Base-by-base conservation (phyloP, 345 rosid genomes). In the Dimocarpus longan region DNA sequence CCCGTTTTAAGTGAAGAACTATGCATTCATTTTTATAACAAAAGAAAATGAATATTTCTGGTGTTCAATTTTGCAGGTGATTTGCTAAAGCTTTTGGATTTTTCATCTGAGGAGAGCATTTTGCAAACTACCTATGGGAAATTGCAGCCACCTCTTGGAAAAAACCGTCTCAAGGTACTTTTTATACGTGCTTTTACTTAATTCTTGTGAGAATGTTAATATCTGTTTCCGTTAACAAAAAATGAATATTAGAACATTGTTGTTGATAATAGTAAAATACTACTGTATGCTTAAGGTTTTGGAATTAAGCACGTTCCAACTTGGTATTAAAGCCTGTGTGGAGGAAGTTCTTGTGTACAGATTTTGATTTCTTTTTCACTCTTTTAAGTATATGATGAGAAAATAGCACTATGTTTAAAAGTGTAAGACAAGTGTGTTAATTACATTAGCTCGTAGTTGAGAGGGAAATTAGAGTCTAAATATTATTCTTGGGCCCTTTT, bases 61-160 rank as follows among this genome's bases (percentile, higher is more conserved):
- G 48, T 75, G 72, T 62, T 73, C 66, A 78, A 44, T 44, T 50
- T 26, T 85, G 87, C 93, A 95, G 98, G 96, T 85, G 86, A 89
- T 80, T 84, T 95, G 74, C 88, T 95, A 70, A 86, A 86, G 89
- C 98, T 95, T 66, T 88, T 95, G 89, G 92, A 91, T 73, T 85
- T 91, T 78, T 87, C 93, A 24, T 85, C 91, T 78, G 79, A 85
- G 59, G 97, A 91, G 86, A 82, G 71, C 78, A 66, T 82, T 79
- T 82, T 93, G 78, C 76, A 87, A 40, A 95, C 98, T 73, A 93
- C 98, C 1, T 95, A 91, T 80, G 98, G 98, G 52, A 92, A 90
- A 85, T 81, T 95, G 85, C 98, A 91, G 83, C 98, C 98, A 73
- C 98, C 98, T 79, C 95, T 95, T 26, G 97, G 98, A 69, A 95